Base-by-base conservation (phyloP, 225 moss, liverwort and hornwort genomes). In the Pseudisothecium myosuroides region DNA sequence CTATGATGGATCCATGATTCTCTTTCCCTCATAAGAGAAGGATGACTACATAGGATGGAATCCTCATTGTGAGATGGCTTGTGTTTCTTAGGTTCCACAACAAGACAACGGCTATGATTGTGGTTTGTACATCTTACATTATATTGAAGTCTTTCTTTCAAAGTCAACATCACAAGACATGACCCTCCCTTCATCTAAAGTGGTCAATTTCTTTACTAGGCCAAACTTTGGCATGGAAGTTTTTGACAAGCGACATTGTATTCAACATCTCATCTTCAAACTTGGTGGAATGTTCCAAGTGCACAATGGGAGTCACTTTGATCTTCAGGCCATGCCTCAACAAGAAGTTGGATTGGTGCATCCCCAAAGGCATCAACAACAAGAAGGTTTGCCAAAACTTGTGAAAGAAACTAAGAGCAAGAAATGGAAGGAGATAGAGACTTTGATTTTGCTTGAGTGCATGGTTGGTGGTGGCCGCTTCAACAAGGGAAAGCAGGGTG, bases 121-220 rank as follows among this genome's bases (percentile, higher is more conserved):
- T 0, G 37, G 55, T 37, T 77, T 77, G 77, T 37, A 55, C 13
- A 14, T 55, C 55, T 37, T 78, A 0, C 55, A 55, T 55, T 78
- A 78, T 0, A 76, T 76, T 54, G 76, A 76, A 36, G 54, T 76
- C 3, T 54, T 76, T 23, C 36, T 76, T 1, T 76, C 36, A 2
- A 76, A 36, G 54, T 22, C 9, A 34, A 2, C 23, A 54, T 76
- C 1, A 2, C 3, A 8, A 14, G 54, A 76, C 2, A 8, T 76
- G 36, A 36, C 0, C 0, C 0, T 36, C 10, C 54, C 22, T 76
- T 76, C 21, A 54, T 22, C 0, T 2, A 5, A 32, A 50, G 2
- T 17, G 6, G 32, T 32, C 2, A 27, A 0, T 10, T 5, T 4
- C 32, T 76, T 76, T 5, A 49, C 32, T 1, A 2, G 0, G 2